Percentiles rank a stretch among this genome's conserved stretches.
Conservation (phyloP, 495 filamentous ascomycete species). For the Penicillium subrubescens region DNA sequence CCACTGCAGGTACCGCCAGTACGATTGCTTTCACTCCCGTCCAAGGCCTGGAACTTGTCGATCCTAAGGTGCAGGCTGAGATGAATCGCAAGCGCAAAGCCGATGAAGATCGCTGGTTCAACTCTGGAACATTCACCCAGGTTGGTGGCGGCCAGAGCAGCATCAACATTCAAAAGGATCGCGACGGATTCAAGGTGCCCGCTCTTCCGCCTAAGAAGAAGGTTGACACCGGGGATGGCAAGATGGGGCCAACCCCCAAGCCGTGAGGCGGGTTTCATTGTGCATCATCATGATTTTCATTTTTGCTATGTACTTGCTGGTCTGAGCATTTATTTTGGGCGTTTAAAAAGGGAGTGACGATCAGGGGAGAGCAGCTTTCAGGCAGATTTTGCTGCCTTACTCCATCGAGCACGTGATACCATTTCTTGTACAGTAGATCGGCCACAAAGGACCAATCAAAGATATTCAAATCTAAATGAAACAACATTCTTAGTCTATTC, state of each 20-base stretch:
- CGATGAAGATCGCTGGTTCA: slow-evolving; percentile 95
- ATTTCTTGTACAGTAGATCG: slow-evolving; percentile 21
- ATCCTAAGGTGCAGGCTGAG: slow-evolving; percentile 85
- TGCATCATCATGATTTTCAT: slow-evolving; percentile 5
- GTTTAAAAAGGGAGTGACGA: slow-evolving; percentile 16
- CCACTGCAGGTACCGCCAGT: slow-evolving; percentile 72
- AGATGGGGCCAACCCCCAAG: slow-evolving; percentile 46
- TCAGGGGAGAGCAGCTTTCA: slow-evolving; percentile 6
- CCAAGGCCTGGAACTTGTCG: slow-evolving; percentile 92
- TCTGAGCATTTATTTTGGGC: slow-evolving; percentile 23
- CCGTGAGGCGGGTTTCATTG: slow-evolving; percentile 23
- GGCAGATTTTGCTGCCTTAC: slow-evolving; percentile 1
- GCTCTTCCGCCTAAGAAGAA: slow-evolving; percentile 48
- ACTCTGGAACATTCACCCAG: slow-evolving; percentile 92
- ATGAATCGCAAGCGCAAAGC: slow-evolving; percentile 85
- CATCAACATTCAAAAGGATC: slow-evolving; percentile 30
- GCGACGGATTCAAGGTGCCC: slow-evolving; percentile 55
- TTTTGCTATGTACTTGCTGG: slow-evolving; percentile 4
- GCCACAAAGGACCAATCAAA: slow-evolving; percentile 1
- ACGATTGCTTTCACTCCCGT: slow-evolving; percentile 92
- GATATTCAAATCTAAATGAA: background rate
- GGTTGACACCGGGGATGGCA: slow-evolving; percentile 46
- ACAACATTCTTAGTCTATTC: background rate
- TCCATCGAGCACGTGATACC: slow-evolving; percentile 23
- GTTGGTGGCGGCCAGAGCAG: slow-evolving; percentile 57